A percentile compares a stretch with the other conserved stretches of the same genome.
These are phyloP conservation scores for Heritiera fomes DNA, from an alignment of 345 rosid genomes.

Conservation along the genomic window DNA sequence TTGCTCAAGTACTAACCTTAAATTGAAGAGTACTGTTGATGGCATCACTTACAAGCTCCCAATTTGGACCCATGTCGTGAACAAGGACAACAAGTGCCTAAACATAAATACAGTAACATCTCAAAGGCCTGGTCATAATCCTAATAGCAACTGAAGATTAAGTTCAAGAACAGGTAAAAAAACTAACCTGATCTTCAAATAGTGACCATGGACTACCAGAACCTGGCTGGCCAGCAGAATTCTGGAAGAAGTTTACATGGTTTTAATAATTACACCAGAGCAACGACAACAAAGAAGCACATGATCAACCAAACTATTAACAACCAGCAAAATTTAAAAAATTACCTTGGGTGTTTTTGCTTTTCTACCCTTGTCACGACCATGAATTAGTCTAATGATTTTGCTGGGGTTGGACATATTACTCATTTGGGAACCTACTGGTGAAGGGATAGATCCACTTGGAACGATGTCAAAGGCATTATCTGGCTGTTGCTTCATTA, in stretches of 20 bases:
- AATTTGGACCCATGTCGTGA: slow-evolving; percentile 99
- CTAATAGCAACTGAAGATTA: slow-evolving; percentile 27
- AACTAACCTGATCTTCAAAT: slow-evolving; percentile 94
- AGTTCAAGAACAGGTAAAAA: slow-evolving; percentile 14
- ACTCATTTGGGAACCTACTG: slow-evolving; percentile 91
- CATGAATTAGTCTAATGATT: slow-evolving; percentile 65
- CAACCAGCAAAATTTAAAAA: neutral
- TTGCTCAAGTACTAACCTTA: slow-evolving; percentile 54
- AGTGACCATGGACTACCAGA: slow-evolving; percentile 88
- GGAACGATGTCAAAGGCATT: slow-evolving; percentile 58
- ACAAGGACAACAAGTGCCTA: slow-evolving; percentile 99
- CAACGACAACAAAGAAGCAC: slow-evolving; percentile 10
- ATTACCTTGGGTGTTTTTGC: slow-evolving; percentile 74
- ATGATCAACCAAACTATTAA: neutral
- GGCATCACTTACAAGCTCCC: slow-evolving; percentile 99
- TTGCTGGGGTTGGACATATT: slow-evolving; percentile 86
- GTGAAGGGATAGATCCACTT: slow-evolving; percentile 75
- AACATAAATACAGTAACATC: slow-evolving; percentile 21
- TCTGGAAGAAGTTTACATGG: slow-evolving; percentile 47
- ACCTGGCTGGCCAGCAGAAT: slow-evolving; percentile 71
- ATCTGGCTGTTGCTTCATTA: slow-evolving; percentile 59
- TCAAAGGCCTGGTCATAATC: slow-evolving; percentile 28
- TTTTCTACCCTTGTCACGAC: slow-evolving; percentile 78
- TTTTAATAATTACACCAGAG: slow-evolving; percentile 21
- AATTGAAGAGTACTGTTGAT: slow-evolving; percentile 85